Evolutionary conservation across 192 early-diverging fungal genomes (phyloP), one percentile per base, ranked within the genome.

Genomic region (Backusella tarrabulga): DNA sequence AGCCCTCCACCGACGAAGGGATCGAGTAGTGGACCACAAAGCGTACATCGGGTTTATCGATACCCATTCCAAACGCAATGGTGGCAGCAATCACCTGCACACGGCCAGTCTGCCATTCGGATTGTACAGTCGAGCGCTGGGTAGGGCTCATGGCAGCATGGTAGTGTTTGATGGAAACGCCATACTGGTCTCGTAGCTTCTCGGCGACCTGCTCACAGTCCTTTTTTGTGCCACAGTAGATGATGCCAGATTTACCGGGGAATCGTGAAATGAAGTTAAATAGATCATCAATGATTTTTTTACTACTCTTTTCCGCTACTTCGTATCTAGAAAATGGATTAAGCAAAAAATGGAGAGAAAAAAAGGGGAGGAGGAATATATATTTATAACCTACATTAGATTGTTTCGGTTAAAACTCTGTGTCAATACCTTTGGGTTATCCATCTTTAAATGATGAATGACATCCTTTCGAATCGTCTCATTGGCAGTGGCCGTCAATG

Each of bases 1-100:
- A 99, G 0, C 95, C 95, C 82, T 99, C 98, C 1, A 99, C 78
- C 41, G 93, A 95, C 12, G 93, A 89, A 0, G 97, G 96, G 26
- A 99, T 82, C 12, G 92, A 91, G 81, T 95, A 92, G 73, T 99
- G 98, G 17, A 98, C 93, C 1, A 99, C 97, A 81, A 94, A 98
- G 9, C 97, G 94, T 29, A 99, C 97, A 74, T 98, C 95, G 5
- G 93, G 81, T 84, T 99, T 98, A 85, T 99, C 96, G 60, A 98
- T 97, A 9, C 97, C 97, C 97, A 99, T 97, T 9, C 98, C 97
- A 86, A 99, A 99, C 0, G 98, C 98, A 26, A 98, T 88, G 0
- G 98, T 99, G 0, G 97, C 98, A 1, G 97, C 94, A 81, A 99
- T 97, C 36, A 99, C 89, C 60, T 94, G 84, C 1, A 93, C 74